Base-by-base conservation (phyloP, 2,329 filamentous ascomycete genomes). In the Didymella pinodella region DNA sequence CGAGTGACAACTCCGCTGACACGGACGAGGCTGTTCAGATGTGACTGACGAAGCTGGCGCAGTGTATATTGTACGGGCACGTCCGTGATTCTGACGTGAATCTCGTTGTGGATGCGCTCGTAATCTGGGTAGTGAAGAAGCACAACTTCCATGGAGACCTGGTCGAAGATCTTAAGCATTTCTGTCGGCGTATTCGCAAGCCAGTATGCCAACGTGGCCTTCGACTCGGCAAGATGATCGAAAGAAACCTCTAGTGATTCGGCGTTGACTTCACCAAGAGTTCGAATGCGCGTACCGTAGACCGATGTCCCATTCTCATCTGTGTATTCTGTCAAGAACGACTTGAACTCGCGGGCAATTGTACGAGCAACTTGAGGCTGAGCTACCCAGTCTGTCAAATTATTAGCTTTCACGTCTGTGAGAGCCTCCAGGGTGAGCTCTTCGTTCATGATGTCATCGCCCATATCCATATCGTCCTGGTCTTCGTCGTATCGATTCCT, bases 91-190 rank as follows among this genome's bases (percentile, higher is more conserved):
- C 95, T 93, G 54, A 99, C 94, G 75, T 99, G 95, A 52, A 99
- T 97, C 77, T 99, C 95, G 28, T 93, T 91, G 78, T 98, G 95
- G 70, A 99, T 99, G 62, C 93, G 91, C 76, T 97, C 93, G 77
- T 99, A 99, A 77, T 98, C 93, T 1, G 93, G 94, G 79, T 98
- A 99, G 77, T 98, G 93, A 54, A 98, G 88, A 22, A 98, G 86
- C 5, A 96, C 94, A 36, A 96, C 93, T 64, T 99, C 95, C 87
- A 99, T 94, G 57, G 95, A 94, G 4, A 97, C 94, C 65, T 96
- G 89, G 69, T 99, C 95, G 72, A 99, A 98, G 48, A 99, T 89
- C 76, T 95, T 95, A 61, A 99, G 85, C 74, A 98, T 91, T 77
- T 97, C 94, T n/a, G 91, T 87, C 0, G 95, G 95, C 0, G 94